Evolutionary conservation across 495 filamentous ascomycete species (phyloP).

Genomic region (Penicillium cataractarum): DNA sequence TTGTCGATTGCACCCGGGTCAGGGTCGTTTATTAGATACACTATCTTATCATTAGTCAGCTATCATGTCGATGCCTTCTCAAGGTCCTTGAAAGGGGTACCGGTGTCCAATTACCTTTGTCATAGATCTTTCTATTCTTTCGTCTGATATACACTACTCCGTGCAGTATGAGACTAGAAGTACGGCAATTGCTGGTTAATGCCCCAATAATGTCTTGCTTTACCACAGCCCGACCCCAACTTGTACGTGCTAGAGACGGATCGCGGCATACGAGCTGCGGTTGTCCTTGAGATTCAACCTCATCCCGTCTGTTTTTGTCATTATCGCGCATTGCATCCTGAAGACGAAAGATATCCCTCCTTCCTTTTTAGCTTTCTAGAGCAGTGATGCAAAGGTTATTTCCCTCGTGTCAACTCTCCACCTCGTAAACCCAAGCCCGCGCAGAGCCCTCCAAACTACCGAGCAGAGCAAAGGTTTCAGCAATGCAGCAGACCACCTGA

Average conservation of each 20-base stretch:
- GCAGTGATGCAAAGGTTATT: background rate
- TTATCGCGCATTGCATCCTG: conserved; percentile 14
- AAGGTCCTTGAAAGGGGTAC: background rate
- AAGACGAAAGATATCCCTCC: background rate
- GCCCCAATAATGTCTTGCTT: background rate
- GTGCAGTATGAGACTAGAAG: too few relatives aligned
- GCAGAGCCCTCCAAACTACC: background rate
- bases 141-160: too few relatives aligned
- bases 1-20: background rate
- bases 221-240: background rate
- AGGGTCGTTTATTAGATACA: background rate
- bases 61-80: background rate
- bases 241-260: conserved; percentile 2
- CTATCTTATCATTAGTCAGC: background rate
- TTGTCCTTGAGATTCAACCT: conserved; percentile 1
- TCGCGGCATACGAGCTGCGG: conserved; percentile 7
- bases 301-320: conserved; percentile 4
- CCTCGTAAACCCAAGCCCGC: background rate
- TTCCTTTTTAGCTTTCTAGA: background rate
- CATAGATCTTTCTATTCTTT: background rate
- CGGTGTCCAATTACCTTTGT: background rate
- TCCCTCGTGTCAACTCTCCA: background rate
- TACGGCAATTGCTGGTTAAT: background rate
- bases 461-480: background rate
- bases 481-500: conserved; percentile 18